phyloP scores from a whole-genome alignment of 805 yeast species.

The Starmerella sirachaensis region DNA sequence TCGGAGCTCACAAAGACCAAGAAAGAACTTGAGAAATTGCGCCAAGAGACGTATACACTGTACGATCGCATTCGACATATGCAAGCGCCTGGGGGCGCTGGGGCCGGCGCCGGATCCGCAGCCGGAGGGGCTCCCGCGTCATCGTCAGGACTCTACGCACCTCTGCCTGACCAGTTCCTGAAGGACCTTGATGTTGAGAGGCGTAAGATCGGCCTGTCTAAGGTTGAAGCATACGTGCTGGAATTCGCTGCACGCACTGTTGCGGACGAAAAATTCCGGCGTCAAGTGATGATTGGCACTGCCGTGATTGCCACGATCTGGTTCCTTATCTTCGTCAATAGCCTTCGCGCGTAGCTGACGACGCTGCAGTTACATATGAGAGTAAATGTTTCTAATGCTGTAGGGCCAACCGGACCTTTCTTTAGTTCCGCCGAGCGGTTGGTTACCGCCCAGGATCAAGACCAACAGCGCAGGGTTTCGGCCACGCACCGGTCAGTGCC shows the following conservation, averaged over 20 bases:
- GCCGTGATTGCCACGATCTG: background rate
- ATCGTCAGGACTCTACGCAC: constrained; percentile 50
- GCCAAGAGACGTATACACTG: constrained; percentile 62
- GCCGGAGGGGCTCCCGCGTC: constrained; percentile 40
- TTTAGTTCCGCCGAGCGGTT: too few relatives aligned
- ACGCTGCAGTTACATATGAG: too few relatives aligned
- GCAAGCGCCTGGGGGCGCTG: constrained; percentile 10
- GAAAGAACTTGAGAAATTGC: constrained; percentile 49
- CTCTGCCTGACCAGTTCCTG: constrained; percentile 76
- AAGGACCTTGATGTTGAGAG: constrained; percentile 67
- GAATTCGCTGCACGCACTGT: constrained; percentile 26
- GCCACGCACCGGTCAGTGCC: too few relatives aligned
- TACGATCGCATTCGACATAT: constrained; percentile 49
- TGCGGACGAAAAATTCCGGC: constrained; percentile 15
- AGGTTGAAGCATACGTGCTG: constrained; percentile 60
- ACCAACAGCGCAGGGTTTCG: too few relatives aligned
- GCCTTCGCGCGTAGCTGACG: too few relatives aligned
- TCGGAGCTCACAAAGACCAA: constrained; percentile 46
- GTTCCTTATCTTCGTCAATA: background rate
- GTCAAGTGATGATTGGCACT: background rate
- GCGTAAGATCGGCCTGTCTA: constrained; percentile 56
- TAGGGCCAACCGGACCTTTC: too few relatives aligned
- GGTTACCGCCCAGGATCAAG: too few relatives aligned
- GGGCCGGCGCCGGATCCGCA: constrained; percentile 50
- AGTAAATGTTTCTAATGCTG: too few relatives aligned